phyloP scores from a whole-genome alignment of 306 rosid species.

The Prosopis cineraria region DNA sequence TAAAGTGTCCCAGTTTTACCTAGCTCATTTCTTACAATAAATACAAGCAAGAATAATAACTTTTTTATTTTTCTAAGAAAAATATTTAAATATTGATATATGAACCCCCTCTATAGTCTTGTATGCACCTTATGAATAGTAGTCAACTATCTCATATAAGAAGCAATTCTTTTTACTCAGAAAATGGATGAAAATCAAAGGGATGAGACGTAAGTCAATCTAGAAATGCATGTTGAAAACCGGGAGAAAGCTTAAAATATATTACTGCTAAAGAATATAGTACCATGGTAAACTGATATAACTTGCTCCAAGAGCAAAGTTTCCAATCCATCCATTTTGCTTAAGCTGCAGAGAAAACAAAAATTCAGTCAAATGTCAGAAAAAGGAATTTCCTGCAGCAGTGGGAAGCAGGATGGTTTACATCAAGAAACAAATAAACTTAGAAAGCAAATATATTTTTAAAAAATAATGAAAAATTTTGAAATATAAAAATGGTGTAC shows the following conservation, averaged over 20 bases:
- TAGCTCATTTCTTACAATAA: not conserved
- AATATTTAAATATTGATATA: not conserved
- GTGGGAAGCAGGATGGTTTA: not conserved
- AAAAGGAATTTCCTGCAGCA: not conserved
- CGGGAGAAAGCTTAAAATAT: not conserved
- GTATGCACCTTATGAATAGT: not conserved
- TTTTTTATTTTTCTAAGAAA: not conserved
- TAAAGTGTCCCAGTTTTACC: not conserved
- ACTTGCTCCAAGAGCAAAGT: conserved; percentile 98
- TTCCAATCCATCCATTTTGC: conserved; percentile 99
- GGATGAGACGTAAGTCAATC: conserved; percentile 5
- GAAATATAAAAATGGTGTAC: conserved; percentile 30
- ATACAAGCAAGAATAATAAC: not conserved
- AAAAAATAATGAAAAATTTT: not conserved
- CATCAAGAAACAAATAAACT: not conserved
- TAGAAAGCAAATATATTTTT: not conserved
- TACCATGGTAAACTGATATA: conserved; percentile 98
- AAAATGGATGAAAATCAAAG: not conserved
- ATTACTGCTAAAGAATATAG: conserved; percentile 35
- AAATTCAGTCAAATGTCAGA: conserved; percentile 32
- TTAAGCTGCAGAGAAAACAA: conserved; percentile 68
- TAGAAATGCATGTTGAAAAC: not conserved
- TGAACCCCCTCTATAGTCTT: not conserved
- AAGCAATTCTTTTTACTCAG: not conserved
- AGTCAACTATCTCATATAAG: conserved; percentile 5